Evolutionary conservation across 768 basidiomycete genomes (phyloP), one percentile per base, ranked within the genome.

Genomic region (Guyanaporus albipodus): DNA sequence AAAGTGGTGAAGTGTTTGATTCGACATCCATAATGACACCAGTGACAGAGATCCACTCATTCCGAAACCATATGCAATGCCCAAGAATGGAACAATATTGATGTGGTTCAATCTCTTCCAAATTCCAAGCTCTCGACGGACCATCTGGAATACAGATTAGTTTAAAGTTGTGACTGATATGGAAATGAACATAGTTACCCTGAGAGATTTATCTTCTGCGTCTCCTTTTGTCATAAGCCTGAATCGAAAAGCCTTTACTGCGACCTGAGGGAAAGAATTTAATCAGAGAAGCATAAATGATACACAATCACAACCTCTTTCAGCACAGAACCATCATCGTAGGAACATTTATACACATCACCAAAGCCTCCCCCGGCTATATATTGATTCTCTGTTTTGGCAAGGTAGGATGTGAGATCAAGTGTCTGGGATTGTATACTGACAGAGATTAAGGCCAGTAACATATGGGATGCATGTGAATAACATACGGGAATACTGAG

Each of bases 1-100:
- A 28, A 66, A 64, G 4, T n/a, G 33, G 4, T 46, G 55, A 14
- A 67, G 49, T 2, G 54, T 53, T 15, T 55, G 62, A 19, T 60
- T 62, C 2, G 57, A 56, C 48, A 63, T 52, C 66, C 66, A 67
- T 4, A 54, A 56, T 4, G 60, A 65, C 10, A 67, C 62, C 52
- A 67, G 45, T 2, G 61, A 64, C 24, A 46, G 44, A 15, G 54
- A 11, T 8, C 23, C 54, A 6, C 12, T 43, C 34, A 52, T 56
- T 15, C 64, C 64, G 46, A 66, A 67, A 3, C 57, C 61, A 29
- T 29, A 14, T 29, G 28, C 28, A 29, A 29, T 14, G 10, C 28
- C 28, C 28, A 29, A 14, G 28, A 29, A 29, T 1, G 28, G 28
- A 29, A 29, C 11, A 6, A 29, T 29, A 29, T 29, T 29, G 11